phyloP scores from a whole-genome alignment of 352 stramenopile species.

The Pythium guiyangense region DNA sequence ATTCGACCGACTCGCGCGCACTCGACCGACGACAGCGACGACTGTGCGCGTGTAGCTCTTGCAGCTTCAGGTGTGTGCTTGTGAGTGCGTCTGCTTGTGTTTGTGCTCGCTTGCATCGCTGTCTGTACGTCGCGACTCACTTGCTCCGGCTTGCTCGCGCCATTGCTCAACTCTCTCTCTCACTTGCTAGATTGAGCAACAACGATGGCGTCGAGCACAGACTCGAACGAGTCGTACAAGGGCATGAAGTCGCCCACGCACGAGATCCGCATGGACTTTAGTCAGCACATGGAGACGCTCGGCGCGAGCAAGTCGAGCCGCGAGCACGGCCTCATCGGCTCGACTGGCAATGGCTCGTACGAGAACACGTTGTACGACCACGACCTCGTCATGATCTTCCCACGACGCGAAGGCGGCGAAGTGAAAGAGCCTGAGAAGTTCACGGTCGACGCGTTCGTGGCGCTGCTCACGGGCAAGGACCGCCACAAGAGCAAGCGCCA shows the following conservation, averaged over 20 bases:
- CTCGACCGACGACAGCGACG: too few species aligned
- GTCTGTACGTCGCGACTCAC: conserved; percentile 11
- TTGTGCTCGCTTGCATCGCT: too few species aligned
- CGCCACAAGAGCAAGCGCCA: conserved; percentile 24
- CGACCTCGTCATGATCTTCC: conserved; percentile 83
- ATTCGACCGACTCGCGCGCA: too few species aligned
- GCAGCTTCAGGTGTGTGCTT: too few species aligned
- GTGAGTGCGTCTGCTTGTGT: too few species aligned
- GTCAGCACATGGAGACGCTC: conserved; percentile 31
- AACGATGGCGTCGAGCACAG: background rate
- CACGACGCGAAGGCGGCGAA: conserved; percentile 54
- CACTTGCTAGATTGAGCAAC: background rate
- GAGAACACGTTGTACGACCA: conserved; percentile 67
- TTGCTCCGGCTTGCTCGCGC: too few species aligned
- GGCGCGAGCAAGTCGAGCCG: background rate
- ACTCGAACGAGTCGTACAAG: conserved; percentile 26
- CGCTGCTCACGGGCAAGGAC: conserved; percentile 69
- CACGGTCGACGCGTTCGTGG: conserved; percentile 54
- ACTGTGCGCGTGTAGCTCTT: too few species aligned
- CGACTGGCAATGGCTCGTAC: conserved; percentile 9
- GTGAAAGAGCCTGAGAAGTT: conserved; percentile 63
- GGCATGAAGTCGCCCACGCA: conserved; percentile 30
- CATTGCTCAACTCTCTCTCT: too few species aligned
- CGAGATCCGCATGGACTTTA: conserved; percentile 36
- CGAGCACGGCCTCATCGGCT: background rate